phyloP scores from a whole-genome alignment of 306 rosid genomes.

The Echinosophora koreensis region DNA sequence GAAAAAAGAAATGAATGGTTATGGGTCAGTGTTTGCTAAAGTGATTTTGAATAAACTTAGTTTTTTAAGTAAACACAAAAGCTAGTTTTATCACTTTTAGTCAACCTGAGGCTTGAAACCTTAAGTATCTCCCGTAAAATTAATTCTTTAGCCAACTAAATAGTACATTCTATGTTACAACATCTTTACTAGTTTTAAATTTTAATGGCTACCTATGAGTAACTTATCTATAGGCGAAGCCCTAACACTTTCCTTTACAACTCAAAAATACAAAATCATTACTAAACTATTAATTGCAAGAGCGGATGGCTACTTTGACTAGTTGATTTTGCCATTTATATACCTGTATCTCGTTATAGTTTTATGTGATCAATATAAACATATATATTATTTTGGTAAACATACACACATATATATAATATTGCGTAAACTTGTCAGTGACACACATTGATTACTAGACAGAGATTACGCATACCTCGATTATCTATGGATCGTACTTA shows the following conservation, averaged over 20 bases:
- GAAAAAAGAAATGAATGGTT: no score
- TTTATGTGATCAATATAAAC: constrained; percentile 14
- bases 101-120: no score
- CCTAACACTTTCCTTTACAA: constrained; percentile 27
- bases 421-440: constrained; percentile 41
- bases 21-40: no score
- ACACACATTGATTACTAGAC: constrained; percentile 50
- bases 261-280: constrained; percentile 27
- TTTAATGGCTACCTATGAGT: constrained; percentile 19
- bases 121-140: no score
- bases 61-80: no score
- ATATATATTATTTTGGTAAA: no score
- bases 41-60: no score
- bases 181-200: constrained; percentile 10
- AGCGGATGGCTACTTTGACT: constrained; percentile 37
- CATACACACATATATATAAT: constrained; percentile 1
- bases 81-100: no score
- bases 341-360: constrained; percentile 12
- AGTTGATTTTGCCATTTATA: constrained; percentile 34
- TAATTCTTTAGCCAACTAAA: no score
- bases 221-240: constrained; percentile 13
- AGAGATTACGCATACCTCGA: constrained; percentile 48
- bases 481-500: constrained; percentile 30
- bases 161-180: constrained; percentile 19
- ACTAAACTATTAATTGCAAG: constrained; percentile 40